phyloP scores from a whole-genome alignment of 495 filamentous ascomycete genomes.

The Aspergillus egyptiacus region DNA sequence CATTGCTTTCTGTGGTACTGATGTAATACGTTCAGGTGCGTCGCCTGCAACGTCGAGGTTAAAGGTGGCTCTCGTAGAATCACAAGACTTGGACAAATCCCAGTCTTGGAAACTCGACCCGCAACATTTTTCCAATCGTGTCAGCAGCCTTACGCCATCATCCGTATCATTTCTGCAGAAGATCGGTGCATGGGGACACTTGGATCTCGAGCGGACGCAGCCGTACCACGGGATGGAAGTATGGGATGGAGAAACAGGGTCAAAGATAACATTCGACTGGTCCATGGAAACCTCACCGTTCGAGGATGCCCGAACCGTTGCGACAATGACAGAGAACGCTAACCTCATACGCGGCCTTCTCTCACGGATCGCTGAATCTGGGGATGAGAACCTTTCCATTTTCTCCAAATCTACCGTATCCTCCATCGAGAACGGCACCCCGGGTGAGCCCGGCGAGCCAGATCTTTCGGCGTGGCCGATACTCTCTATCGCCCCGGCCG shows the following conservation, averaged over 20 bases:
- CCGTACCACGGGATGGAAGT: constrained; percentile 90
- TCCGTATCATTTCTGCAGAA: constrained; percentile 63
- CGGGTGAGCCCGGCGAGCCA: constrained; percentile 46
- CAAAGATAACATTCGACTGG: constrained; percentile 85
- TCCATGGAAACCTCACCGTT: constrained; percentile 44
- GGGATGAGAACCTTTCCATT: constrained; percentile 53
- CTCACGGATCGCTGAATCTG: constrained; percentile 60
- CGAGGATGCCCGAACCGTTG: constrained; percentile 57
- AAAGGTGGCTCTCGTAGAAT: constrained; percentile 83
- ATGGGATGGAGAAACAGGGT: constrained; percentile 89
- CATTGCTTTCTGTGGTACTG: constrained; percentile 1
- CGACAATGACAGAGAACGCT: constrained; percentile 93
- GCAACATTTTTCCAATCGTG: constrained; percentile 80
- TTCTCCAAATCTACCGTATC: constrained; percentile 72
- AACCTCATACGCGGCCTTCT: constrained; percentile 78
- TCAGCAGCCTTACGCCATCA: constrained; percentile 85
- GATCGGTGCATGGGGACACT: constrained; percentile 85
- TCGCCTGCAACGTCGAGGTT: constrained; percentile 69
- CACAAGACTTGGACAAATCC: constrained; percentile 67
- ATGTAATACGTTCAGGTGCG: constrained; percentile 40
- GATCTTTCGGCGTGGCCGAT: constrained; percentile 86
- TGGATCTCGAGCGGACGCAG: constrained; percentile 66
- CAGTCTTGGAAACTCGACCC: constrained; percentile 58
- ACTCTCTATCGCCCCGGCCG: constrained; percentile 53
- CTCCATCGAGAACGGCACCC: constrained; percentile 67